Evolutionary conservation across 2,329 filamentous ascomycete species (phyloP), one percentile per base, ranked within the genome.

Genomic region (Calonectria henricotiae): DNA sequence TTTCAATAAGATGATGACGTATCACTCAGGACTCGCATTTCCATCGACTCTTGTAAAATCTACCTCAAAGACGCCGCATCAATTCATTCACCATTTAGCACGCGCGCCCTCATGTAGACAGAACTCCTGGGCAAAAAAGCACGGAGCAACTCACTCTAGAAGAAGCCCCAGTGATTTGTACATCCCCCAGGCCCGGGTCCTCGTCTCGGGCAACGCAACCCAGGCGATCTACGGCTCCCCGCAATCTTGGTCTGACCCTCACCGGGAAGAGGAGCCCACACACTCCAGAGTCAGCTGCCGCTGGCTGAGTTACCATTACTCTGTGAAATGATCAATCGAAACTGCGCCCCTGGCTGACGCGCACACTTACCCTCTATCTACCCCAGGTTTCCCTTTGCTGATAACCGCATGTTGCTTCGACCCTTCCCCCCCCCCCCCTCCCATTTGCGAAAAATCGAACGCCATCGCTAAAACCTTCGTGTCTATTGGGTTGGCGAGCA

Each of bases 191-290:
- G 54, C 30, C 66, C 61, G 46, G 61, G 67, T 62, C 37, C 27
- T 62, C 58, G 54, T 67, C 68, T 66, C 68, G 72, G 68, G 23
- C 70, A 46, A 46, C 51, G 51, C 51, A 47, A 20, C 44, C 44
- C 71, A 65, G 66, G 44, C 76, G 75, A 77, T 77, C 75, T 77
- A 67, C 75, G 70, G 70, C 73, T 74, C 72, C 75, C 75, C 75
- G 75, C 75, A 75, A 75, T 74, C 70, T 62, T 70, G 62, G 60
- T 60, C 67, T 54, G 62, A 60, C 55, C 63, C 58, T 77, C 49
- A n/a, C 35, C 66, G 62, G 17, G 46, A 47, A 46, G 43, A 47
- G 49, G 44, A 67, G 55, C 27, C 37, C n/a, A 61, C 35, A 27
- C 35, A 47, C 32, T 23, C 32, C 30, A 37, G 12, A 17, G 35